Evolutionary conservation across 1,284 basidiomycete species (phyloP), one percentile per base, ranked within the genome.

Genomic region (Boletus hoseneyae): DNA sequence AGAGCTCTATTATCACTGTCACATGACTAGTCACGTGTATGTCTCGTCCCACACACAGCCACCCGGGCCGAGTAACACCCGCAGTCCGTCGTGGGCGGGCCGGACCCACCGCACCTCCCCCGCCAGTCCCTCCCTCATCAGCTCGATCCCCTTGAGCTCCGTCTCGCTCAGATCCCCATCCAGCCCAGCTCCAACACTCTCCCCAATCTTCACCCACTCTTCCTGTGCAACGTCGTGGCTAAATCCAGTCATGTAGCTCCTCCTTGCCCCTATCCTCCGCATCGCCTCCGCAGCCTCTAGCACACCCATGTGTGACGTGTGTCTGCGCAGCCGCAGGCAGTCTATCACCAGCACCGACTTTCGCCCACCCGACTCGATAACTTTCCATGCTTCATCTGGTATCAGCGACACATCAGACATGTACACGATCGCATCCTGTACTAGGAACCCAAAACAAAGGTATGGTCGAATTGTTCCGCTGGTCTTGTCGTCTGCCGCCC

Each of bases 381-480:
- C 55, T 13, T 66, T 53, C 84, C 87, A 88, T 35, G 80, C 76
- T 27, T 80, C 75, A 10, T 85, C 78, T 3, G 90, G 87, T 48
- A 92, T 86, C 59, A 75, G 64, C 5, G 86, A 89, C 33, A 83
- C 85, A 62, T 92, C 90, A 23, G 86, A 86, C 47, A 91, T 73
- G 66, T 90, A 90, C 12, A 81, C 71, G 40, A 90, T 62, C 33
- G 75, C 68, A 37, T 82, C 71, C 55, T 80, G 74, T 27, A 92
- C 75, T 57, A 83, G 75, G 72, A 90, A 92, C n/a, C 85, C 87
- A 56, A 85, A 77, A 60, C 82, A 87, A 42, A 82, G 64, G 64
- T 85, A 90, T 2, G 88, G 87, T 13, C 72, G 69, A 21, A 82
- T 60, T 50, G 42, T 58, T 39, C 50, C 29, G 29, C 48, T 21